A percentile compares a stretch with the other conserved stretches of the same genome.
Evolutionary conservation across 768 basidiomycete genomes (phyloP).

Genomic region (Bullera alba): DNA sequence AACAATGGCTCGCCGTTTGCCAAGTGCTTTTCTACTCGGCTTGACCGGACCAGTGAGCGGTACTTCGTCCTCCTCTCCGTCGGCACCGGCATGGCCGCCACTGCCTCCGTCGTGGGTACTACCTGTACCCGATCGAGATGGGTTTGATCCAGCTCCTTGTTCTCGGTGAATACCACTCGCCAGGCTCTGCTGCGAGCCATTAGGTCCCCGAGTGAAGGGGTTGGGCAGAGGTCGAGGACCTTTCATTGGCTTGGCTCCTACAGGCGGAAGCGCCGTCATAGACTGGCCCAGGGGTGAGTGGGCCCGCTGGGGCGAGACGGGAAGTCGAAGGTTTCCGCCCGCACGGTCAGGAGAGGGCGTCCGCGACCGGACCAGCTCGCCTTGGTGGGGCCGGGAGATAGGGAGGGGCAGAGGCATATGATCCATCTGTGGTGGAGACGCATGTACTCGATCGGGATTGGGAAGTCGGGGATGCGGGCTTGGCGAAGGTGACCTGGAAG

Average conservation of each 20-base stretch:
- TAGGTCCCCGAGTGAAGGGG: slow-evolving; percentile 19
- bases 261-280: not conserved
- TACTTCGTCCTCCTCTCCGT: slow-evolving; percentile 30
- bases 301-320: slow-evolving; percentile 10
- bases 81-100: slow-evolving; percentile 6
- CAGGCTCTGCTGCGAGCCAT: slow-evolving; percentile 8
- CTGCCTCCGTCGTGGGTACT: slow-evolving; percentile 3
- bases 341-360: slow-evolving; percentile 62
- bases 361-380: slow-evolving; percentile 50
- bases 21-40: slow-evolving; percentile 81
- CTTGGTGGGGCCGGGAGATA: slow-evolving; percentile 1
- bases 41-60: slow-evolving; percentile 50
- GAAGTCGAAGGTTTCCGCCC: slow-evolving; percentile 15
- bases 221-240: slow-evolving; percentile 32
- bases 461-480: slow-evolving; percentile 20
- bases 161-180: slow-evolving; percentile 1
- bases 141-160: not conserved
- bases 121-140: slow-evolving; percentile 3
- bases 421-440: slow-evolving; percentile 31
- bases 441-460: slow-evolving; percentile 45
- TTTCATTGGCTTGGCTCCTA: not conserved
- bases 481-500: slow-evolving; percentile 44
- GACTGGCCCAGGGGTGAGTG: slow-evolving; percentile 23
- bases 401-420: slow-evolving; percentile 12
- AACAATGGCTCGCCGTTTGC: slow-evolving; percentile 62